phyloP scores from a whole-genome alignment of 1,284 basidiomycete genomes.

The Microbotryum saponariae region DNA sequence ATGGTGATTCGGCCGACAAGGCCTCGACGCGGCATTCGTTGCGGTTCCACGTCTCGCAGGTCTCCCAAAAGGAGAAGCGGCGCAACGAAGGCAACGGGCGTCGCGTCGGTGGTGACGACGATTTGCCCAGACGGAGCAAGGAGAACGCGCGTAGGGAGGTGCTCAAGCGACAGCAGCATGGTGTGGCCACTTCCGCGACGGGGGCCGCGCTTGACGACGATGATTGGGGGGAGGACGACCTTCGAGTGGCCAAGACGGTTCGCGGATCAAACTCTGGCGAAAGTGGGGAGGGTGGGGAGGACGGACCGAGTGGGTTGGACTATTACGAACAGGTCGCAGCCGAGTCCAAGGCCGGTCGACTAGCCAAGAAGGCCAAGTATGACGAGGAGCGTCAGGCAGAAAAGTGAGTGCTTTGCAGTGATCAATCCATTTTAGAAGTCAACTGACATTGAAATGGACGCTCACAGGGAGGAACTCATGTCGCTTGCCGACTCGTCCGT shows the following conservation, averaged over 20 bases:
- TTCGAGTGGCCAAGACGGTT: constrained; percentile 42
- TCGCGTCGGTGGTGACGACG: constrained; percentile 69
- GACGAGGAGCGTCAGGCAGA: constrained; percentile 57
- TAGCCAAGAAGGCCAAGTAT: constrained; percentile 69
- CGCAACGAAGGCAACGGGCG: constrained; percentile 49
- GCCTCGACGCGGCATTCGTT: constrained; percentile 65
- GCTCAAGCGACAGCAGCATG: constrained; percentile 43
- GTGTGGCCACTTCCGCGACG: constrained; percentile 24
- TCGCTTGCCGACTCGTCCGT: constrained; percentile 10
- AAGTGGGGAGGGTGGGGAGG: constrained; percentile 43
- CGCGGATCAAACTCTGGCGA: constrained; percentile 33
- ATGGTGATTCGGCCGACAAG: constrained; percentile 73
- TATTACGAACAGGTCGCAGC: constrained; percentile 84
- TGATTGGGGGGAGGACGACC: constrained; percentile 47
- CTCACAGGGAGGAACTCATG: constrained; percentile 16
- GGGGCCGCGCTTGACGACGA: constrained; percentile 40
- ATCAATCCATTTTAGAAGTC: neutral
- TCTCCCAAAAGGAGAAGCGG: constrained; percentile 59
- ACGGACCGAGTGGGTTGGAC: constrained; percentile 46
- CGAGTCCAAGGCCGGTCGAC: constrained; percentile 61
- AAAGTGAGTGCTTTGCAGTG: constrained; percentile 48
- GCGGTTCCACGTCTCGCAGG: constrained; percentile 76
- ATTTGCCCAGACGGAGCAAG: constrained; percentile 62
- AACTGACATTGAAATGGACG: neutral
- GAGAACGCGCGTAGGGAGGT: constrained; percentile 46